These are phyloP conservation scores for Casuarina equisetifolia DNA, from an alignment of 306 rosid species.

Conservation along the genomic window DNA sequence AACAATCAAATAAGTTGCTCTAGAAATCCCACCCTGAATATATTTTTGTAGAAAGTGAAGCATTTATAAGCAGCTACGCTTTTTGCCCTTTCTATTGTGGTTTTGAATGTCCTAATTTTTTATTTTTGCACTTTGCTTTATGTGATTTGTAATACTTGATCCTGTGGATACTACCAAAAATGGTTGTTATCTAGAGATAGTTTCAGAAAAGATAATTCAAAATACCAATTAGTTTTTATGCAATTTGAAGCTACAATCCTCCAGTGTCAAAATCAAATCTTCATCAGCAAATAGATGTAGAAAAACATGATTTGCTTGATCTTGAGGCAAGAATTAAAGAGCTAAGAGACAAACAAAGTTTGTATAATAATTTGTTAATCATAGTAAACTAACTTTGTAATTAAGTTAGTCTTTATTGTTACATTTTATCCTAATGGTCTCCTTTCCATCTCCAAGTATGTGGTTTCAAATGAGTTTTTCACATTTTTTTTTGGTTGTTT, in stretches of 20 bases:
- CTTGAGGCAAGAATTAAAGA: constrained; percentile 56
- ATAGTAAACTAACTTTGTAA: constrained; percentile 67
- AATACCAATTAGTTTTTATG: constrained; percentile 13
- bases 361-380: constrained; percentile 70
- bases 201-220: constrained; percentile 18
- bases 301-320: constrained; percentile 69
- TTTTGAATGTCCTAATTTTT: background rate
- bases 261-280: constrained; percentile 83
- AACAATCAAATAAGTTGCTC: background rate
- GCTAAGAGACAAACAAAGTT: constrained; percentile 55
- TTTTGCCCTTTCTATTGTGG: background rate
- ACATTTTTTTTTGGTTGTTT: constrained; percentile 23
- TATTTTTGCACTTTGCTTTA: background rate
- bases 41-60: background rate
- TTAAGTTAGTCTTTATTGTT: constrained; percentile 54
- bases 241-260: constrained; percentile 80
- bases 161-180: background rate
- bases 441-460: too few relatives aligned
- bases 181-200: constrained; percentile 10
- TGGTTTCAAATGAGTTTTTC: constrained; percentile 21
- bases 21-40: background rate
- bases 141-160: background rate
- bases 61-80: background rate
- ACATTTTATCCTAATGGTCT: constrained; percentile 7
- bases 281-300: constrained; percentile 66